Conservation (phyloP, 2,329 filamentous ascomycete genomes). For the Cyclaneusma minus region DNA sequence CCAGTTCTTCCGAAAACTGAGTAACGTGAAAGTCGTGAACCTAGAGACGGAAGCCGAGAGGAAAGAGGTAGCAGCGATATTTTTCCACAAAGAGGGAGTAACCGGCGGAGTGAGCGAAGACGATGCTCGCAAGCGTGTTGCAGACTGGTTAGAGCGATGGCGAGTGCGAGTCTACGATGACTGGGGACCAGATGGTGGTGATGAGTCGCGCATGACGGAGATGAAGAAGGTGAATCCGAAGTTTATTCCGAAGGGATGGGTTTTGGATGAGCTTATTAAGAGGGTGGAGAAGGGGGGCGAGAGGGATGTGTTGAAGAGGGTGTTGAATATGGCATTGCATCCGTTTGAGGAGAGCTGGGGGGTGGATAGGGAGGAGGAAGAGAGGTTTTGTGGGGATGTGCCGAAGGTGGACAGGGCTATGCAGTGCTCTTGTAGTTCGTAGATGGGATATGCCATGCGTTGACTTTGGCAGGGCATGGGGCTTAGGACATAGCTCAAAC, state of each 20-base stretch:
- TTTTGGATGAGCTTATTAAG: conserved; percentile 84
- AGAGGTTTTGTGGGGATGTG: conserved; percentile 73
- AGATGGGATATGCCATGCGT: conserved; percentile 9
- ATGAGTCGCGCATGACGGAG: conserved; percentile 46
- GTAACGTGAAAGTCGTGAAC: conserved; percentile 42
- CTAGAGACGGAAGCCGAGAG: conserved; percentile 49
- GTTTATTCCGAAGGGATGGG: conserved; percentile 82
- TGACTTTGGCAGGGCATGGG: no score
- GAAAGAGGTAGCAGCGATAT: conserved; percentile 48
- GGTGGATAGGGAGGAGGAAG: conserved; percentile 57
- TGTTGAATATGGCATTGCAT: conserved; percentile 70
- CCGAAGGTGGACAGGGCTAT: conserved; percentile 62
- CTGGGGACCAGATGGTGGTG: conserved; percentile 44
- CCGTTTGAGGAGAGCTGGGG: conserved; percentile 75
- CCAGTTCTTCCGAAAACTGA: conserved; percentile 77
- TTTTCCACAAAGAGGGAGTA: conserved; percentile 67
- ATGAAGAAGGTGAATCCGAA: conserved; percentile 90
- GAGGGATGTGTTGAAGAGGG: conserved; percentile 56
- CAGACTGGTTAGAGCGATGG: conserved; percentile 73
- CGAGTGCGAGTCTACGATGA: conserved; percentile 55
- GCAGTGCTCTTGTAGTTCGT: conserved; percentile 95
- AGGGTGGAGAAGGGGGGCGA: conserved; percentile 76
- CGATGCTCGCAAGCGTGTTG: conserved; percentile 50
- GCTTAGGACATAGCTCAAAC: no score
- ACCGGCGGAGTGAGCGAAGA: conserved; percentile 43